Evolutionary conservation across 768 basidiomycete genomes (phyloP).

Genomic region (Amanita molliuscula): DNA sequence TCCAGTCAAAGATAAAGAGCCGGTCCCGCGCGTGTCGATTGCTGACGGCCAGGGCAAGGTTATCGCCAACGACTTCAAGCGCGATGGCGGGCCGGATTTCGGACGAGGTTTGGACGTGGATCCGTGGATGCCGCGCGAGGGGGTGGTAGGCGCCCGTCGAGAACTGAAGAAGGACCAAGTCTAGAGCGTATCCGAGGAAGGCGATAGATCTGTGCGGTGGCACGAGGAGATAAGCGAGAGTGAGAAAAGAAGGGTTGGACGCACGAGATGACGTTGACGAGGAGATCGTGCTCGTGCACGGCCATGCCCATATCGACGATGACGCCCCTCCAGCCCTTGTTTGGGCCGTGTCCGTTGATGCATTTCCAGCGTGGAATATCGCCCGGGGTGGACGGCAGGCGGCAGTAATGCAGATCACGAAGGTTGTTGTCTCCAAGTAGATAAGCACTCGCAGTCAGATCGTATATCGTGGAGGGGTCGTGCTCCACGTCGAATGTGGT

Average conservation of each 20-base stretch:
- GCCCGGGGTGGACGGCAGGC: constrained; percentile 18
- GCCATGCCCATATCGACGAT: constrained; percentile 34
- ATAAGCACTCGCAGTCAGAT: constrained; percentile 30
- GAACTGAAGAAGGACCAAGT: constrained; percentile 11
- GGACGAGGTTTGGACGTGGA: constrained; percentile 18
- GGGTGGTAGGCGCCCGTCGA: constrained; percentile 19
- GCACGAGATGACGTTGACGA: constrained; percentile 30
- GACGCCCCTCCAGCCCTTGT: neutral
- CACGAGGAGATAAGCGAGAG: too few species aligned
- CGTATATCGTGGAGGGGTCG: constrained; percentile 27
- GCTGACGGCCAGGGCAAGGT: constrained; percentile 27
- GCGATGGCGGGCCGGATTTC: constrained; percentile 22
- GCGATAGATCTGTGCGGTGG: neutral
- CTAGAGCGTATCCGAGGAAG: constrained; percentile 4
- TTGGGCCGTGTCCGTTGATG: constrained; percentile 16
- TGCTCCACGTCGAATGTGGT: constrained; percentile 17
- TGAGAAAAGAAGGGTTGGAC: constrained; percentile 8
- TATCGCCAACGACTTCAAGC: constrained; percentile 35
- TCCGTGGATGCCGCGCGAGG: constrained; percentile 16
- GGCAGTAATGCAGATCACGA: constrained; percentile 20
- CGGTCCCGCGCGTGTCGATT: constrained; percentile 14
- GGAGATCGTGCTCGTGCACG: constrained; percentile 33
- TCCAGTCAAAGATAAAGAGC: constrained; percentile 36
- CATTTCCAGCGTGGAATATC: constrained; percentile 19
- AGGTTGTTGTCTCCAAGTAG: constrained; percentile 22